phyloP scores from a whole-genome alignment of 2,329 filamentous ascomycete genomes.

The Verticillium dahliae region DNA sequence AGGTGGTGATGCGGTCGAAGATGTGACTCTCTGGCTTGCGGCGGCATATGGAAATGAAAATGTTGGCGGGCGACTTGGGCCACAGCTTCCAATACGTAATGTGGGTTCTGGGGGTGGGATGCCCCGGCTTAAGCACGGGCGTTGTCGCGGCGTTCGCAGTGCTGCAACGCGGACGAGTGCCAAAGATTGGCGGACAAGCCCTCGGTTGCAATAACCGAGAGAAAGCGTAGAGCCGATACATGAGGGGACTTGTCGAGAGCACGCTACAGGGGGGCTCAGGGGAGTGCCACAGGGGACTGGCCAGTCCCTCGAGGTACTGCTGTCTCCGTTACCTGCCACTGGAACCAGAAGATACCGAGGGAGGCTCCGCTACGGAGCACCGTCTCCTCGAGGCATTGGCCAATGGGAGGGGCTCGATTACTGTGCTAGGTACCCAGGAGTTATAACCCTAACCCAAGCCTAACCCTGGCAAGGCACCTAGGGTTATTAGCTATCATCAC shows the following conservation, averaged over 20 bases:
- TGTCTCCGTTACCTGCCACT: background rate
- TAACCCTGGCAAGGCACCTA: background rate
- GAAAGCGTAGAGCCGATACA: constrained; percentile 6
- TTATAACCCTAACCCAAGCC: background rate
- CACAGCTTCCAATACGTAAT: background rate
- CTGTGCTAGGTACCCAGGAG: background rate
- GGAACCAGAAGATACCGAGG: background rate
- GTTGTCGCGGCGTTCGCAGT: too few relatives aligned
- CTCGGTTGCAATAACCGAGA: constrained; percentile 10
- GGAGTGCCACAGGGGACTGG: too few relatives aligned
- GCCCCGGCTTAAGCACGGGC: background rate
- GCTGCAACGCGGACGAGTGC: background rate
- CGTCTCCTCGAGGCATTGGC: background rate
- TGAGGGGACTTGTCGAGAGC: background rate
- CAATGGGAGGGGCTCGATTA: background rate
- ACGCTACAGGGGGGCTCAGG: too few relatives aligned
- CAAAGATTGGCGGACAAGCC: background rate
- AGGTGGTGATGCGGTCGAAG: background rate
- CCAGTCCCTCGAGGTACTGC: too few relatives aligned
- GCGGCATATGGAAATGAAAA: background rate
- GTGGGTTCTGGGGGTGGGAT: background rate
- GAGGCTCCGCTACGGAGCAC: background rate
- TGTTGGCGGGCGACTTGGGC: background rate
- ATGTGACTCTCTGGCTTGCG: constrained; percentile 3
- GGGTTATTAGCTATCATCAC: too few relatives aligned